Evolutionary conservation across 2,329 filamentous ascomycete genomes (phyloP), one percentile per base, ranked within the genome.

Genomic region (Fusarium begoniae): DNA sequence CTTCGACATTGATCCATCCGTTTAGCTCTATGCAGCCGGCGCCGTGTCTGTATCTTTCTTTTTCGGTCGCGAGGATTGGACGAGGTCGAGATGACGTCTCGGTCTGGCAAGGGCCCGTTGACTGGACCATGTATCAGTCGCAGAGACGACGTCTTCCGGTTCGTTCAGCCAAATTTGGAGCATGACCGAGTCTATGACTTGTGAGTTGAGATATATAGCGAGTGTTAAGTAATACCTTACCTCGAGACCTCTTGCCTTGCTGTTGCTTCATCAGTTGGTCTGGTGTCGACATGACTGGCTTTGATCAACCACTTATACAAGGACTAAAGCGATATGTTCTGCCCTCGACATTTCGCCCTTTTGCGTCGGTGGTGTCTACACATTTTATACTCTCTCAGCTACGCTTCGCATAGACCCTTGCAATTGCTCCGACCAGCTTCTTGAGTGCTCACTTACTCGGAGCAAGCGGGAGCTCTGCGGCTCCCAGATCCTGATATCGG

Each of bases 121-220:
- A 8, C 47, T 50, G 1, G 65, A 51, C 67, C 53, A 70, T 7
- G 30, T 24, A 41, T 70, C 65, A 1, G 26, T 32, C 17, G 38
- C 9, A 10, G 58, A 64, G 4, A 28, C 8, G 24, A 41, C 10
- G 4, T 58, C 54, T 24, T 40, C 5, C 0, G 48, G 26, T 2
- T 70, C 65, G 1, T 56, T 22, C 4, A 69, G 30, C 65, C 59
- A 70, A 3, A n/a, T 13, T 18, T 65, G 22, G 8, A 70, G 54
- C 59, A 70, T 65, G 0, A 5, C 38, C 4, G 59, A 20, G 8
- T 54, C 58, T 70, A 10, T 8, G 8, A 14, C 22, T 20, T 0
- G 1, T 51, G 7, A 35, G 28, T 5, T 6, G 13, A 24, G 8
- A 24, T 12, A 1, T 5, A 3, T 32, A 17, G 14, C 7, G 1